Base-by-base conservation (phyloP, 1,284 basidiomycete species). In the Heterobasidion annosum region DNA sequence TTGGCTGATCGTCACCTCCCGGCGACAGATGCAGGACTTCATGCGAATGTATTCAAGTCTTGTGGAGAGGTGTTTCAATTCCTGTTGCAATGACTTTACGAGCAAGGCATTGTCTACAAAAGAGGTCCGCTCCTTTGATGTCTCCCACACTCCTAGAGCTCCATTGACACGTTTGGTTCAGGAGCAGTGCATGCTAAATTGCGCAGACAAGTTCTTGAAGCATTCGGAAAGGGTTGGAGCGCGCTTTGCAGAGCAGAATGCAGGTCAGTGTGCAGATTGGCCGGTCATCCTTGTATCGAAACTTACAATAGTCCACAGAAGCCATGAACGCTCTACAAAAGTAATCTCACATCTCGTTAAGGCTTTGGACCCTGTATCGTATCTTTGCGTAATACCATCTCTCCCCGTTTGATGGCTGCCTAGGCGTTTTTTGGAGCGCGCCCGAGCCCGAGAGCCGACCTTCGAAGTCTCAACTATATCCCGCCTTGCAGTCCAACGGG, bases 61-160 rank as follows among this genome's bases (percentile, higher is more conserved):
- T 54, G 94, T 97, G 45, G 95, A 98, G 69, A 83, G 91, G 62
- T 99, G 96, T 72, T 99, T 99, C 79, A 93, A 79, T 61, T 78
- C 90, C 34, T 99, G 96, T 72, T 90, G 89, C 65, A 93, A 97
- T 68, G 96, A 99, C 70, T 98, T 99, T 66, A 98, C 95, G 34
- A 91, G 88, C 75, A 97, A 95, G 71, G 83, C 94, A 0, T 75
- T 98, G 57, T 92, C 89, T 18, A 83, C 84, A 53, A 98, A 98
- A 79, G 96, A 99, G 85, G 95, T 92, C 53, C 57, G 70, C 69
- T 33, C 50, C 13, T 34, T 34, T 48, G 45, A 25, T 25, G 25
- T 25, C 25, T 25, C 3, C 5, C 25, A 25, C 25, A 25, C 25
- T 4, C 25, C 25, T 3, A 25, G 25, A 25, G 25, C 25, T 25